Evolutionary conservation across 1,284 basidiomycete genomes (phyloP).

Genomic region (Trichosporon ovoides): DNA sequence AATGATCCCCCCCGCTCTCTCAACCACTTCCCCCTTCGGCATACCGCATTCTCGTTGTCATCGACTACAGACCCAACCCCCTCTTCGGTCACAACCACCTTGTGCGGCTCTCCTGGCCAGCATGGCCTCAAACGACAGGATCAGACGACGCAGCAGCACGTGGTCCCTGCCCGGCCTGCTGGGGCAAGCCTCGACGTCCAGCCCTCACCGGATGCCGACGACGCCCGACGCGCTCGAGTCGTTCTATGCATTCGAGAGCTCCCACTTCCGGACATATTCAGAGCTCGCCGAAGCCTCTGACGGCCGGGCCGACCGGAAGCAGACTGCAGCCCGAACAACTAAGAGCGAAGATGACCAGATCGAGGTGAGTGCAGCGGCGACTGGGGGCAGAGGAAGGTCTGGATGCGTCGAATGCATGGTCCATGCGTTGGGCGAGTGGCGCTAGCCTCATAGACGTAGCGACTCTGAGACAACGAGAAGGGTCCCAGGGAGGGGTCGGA

Average conservation of each 20-base stretch:
- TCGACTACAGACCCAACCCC: too few relatives aligned
- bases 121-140: background rate
- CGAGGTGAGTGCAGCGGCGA: background rate
- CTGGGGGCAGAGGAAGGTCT: background rate
- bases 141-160: background rate
- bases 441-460: background rate
- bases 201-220: background rate
- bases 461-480: background rate
- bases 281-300: background rate
- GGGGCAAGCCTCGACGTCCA: background rate
- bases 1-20: too few relatives aligned
- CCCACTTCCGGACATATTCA: background rate
- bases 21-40: too few relatives aligned
- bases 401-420: too few relatives aligned
- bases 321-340: background rate
- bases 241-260: background rate
- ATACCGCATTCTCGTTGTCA: too few relatives aligned
- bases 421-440: too few relatives aligned
- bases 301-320: background rate
- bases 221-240: conserved; percentile 1
- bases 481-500: background rate
- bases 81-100: too few relatives aligned
- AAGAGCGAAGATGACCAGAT: background rate
- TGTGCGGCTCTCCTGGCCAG: too few relatives aligned
- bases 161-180: background rate